A percentile compares a stretch with the other conserved stretches of the same genome.
Conservation (phyloP, 352 stramenopile species). For the Pythium dissimile region DNA sequence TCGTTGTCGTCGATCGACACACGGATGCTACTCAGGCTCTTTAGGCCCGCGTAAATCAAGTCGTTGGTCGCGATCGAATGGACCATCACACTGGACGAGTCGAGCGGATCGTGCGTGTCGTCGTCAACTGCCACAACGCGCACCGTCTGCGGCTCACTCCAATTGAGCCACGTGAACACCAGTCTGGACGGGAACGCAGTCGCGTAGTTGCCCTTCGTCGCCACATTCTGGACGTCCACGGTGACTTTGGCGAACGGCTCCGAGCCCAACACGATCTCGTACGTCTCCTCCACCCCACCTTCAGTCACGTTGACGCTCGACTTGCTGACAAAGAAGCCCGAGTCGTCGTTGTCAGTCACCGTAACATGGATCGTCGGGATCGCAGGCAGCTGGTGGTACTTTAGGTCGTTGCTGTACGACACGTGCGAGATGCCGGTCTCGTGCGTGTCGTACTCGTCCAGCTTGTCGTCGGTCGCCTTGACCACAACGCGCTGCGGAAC, state of each 20-base stretch:
- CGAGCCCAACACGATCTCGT: constrained; percentile 47
- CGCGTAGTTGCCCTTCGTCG: constrained; percentile 41
- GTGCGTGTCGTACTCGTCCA: constrained; percentile 69
- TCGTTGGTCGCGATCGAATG: constrained; percentile 64
- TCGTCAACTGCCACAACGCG: constrained; percentile 59
- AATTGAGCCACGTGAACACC: constrained; percentile 66
- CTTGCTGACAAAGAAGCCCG: constrained; percentile 45
- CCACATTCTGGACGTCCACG: constrained; percentile 44
- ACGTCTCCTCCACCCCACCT: constrained; percentile 38
- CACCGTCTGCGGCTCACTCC: constrained; percentile 57
- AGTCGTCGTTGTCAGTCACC: constrained; percentile 62
- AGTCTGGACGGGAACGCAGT: constrained; percentile 29
- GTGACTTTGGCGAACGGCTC: constrained; percentile 74
- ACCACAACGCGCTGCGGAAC: constrained; percentile 50
- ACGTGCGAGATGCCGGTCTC: constrained; percentile 65
- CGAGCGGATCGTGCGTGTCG: constrained; percentile 38
- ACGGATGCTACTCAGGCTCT: constrained; percentile 36
- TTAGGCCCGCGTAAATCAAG: constrained; percentile 52
- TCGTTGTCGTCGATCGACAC: constrained; percentile 68
- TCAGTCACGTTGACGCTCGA: constrained; percentile 39
- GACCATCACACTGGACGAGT: constrained; percentile 46
- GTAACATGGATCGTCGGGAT: constrained; percentile 65
- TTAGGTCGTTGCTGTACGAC: constrained; percentile 59
- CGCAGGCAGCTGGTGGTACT: constrained; percentile 50
- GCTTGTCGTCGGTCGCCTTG: constrained; percentile 52